Conservation (phyloP, 805 yeast species). For the Monosporozyma yasuniensis region DNA sequence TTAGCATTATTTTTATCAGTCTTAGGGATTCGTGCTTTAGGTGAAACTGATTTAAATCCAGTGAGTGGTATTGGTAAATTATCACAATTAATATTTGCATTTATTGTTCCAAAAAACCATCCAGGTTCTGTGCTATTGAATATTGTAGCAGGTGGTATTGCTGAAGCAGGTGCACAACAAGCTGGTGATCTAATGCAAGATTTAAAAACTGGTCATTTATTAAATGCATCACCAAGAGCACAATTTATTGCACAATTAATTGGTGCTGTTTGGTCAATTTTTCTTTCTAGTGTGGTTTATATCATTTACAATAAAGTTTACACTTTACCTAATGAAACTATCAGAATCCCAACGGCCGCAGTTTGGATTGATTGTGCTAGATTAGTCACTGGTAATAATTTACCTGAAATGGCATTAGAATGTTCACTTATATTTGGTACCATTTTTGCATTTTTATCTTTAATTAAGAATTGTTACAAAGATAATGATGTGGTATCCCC, state of each 20-base stretch:
- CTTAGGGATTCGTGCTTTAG: constrained; percentile 86
- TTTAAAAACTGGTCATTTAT: constrained; percentile 81
- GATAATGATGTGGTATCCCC: constrained; percentile 33
- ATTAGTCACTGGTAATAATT: constrained; percentile 80
- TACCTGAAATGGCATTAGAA: constrained; percentile 69
- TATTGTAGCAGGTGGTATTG: constrained; percentile 89
- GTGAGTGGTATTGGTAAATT: constrained; percentile 94
- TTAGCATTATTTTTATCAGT: constrained; percentile 74
- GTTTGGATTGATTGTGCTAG: constrained; percentile 97
- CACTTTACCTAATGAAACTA: constrained; percentile 71
- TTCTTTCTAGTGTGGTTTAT: constrained; percentile 76
- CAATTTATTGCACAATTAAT: constrained; percentile 85
- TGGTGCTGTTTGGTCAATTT: constrained; percentile 78
- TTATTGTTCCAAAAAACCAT: constrained; percentile 61
- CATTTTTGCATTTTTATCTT: constrained; percentile 59
- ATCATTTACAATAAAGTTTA: constrained; percentile 72
- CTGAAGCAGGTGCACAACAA: constrained; percentile 98
- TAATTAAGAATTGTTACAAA: constrained; percentile 50
- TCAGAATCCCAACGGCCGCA: constrained; percentile 88
- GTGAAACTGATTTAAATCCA: constrained; percentile 95
- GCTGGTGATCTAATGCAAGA: constrained; percentile 99
- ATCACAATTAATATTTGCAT: constrained; percentile 81
- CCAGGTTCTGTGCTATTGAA: constrained; percentile 81
- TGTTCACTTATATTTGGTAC: constrained; percentile 55
- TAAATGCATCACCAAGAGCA: constrained; percentile 88